phyloP scores from a whole-genome alignment of 1,284 basidiomycete species.

The Sporisorium scitamineum region DNA sequence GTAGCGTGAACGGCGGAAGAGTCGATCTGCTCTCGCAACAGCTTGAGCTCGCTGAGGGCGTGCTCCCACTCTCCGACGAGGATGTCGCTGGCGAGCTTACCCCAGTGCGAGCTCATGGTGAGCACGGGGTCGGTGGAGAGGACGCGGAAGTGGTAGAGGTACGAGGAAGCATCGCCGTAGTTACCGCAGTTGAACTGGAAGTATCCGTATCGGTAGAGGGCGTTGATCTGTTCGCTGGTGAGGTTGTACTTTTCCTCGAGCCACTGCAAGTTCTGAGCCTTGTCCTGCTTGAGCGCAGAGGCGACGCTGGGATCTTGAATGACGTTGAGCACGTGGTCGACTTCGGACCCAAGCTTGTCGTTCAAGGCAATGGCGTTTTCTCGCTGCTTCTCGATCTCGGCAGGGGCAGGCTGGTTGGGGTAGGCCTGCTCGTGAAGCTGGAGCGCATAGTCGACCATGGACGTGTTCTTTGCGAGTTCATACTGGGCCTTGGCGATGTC shows the following conservation, averaged over 20 bases:
- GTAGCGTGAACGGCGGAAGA: conserved; percentile 64
- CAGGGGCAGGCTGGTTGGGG: conserved; percentile 73
- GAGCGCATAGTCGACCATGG: conserved; percentile 72
- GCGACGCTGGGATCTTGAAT: conserved; percentile 96
- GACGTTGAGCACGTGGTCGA: conserved; percentile 90
- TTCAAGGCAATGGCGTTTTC: conserved; percentile 84
- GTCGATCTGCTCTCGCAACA: conserved; percentile 91
- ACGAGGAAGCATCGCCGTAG: conserved; percentile 95
- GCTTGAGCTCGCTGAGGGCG: conserved; percentile 92
- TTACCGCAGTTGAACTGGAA: conserved; percentile 98
- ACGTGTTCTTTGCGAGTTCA: conserved; percentile 90
- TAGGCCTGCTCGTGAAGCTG: conserved; percentile 82
- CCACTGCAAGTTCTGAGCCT: conserved; percentile 93
- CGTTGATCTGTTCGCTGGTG: conserved; percentile 92
- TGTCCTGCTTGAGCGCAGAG: conserved; percentile 85
- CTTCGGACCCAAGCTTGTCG: conserved; percentile 85
- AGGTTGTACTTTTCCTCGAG: conserved; percentile 95
- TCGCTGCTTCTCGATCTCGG: conserved; percentile 61
- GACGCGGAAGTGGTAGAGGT: conserved; percentile 97
- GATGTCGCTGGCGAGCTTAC: conserved; percentile 95
- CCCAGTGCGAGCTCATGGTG: conserved; percentile 96
- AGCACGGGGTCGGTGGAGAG: conserved; percentile 92
- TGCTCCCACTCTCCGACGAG: conserved; percentile 94
- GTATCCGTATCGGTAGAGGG: conserved; percentile 96
- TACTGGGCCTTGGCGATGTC: conserved; percentile 88